phyloP scores from a whole-genome alignment of 2,329 filamentous ascomycete genomes.

The Magnaporthiopsis incrustans region DNA sequence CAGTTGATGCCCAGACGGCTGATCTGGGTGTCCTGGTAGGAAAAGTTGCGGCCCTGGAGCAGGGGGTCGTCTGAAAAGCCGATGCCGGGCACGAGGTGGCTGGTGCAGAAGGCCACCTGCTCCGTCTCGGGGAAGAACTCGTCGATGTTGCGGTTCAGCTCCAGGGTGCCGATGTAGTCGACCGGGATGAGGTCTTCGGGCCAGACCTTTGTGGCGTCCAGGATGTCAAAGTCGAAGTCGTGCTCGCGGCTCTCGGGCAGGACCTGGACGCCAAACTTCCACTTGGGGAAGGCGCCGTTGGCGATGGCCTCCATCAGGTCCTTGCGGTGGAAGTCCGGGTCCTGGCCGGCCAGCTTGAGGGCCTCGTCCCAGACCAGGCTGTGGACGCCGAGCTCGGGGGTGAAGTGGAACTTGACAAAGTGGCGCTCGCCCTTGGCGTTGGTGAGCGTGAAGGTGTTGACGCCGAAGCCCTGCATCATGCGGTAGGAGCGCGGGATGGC shows the following conservation, averaged over 20 bases:
- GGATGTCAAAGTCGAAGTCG: constrained; percentile 76
- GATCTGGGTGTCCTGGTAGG: constrained; percentile 61
- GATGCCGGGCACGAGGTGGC: constrained; percentile 70
- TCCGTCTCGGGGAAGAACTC: constrained; percentile 80
- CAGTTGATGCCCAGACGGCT: constrained; percentile 66
- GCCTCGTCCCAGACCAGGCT: constrained; percentile 75
- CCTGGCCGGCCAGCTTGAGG: constrained; percentile 63
- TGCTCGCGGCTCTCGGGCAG: constrained; percentile 64
- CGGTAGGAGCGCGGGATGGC: constrained; percentile 66
- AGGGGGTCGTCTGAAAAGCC: constrained; percentile 71
- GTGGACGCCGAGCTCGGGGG: constrained; percentile 66
- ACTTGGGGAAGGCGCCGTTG: constrained; percentile 61
- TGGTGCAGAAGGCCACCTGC: constrained; percentile 75
- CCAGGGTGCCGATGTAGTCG: constrained; percentile 69
- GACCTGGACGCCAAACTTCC: constrained; percentile 77
- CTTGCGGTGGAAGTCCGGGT: constrained; percentile 76
- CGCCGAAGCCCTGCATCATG: constrained; percentile 83
- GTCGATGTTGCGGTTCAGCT: constrained; percentile 72
- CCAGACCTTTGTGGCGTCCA: constrained; percentile 83
- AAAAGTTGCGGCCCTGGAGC: constrained; percentile 64
- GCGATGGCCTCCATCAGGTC: constrained; percentile 70
- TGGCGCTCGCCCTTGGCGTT: constrained; percentile 61
- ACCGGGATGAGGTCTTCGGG: constrained; percentile 70
- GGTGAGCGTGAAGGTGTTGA: constrained; percentile 66
- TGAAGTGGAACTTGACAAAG: constrained; percentile 75